Evolutionary conservation across 2,329 filamentous ascomycete genomes (phyloP), one percentile per base, ranked within the genome.

Genomic region (Fusarium sulawesiense): DNA sequence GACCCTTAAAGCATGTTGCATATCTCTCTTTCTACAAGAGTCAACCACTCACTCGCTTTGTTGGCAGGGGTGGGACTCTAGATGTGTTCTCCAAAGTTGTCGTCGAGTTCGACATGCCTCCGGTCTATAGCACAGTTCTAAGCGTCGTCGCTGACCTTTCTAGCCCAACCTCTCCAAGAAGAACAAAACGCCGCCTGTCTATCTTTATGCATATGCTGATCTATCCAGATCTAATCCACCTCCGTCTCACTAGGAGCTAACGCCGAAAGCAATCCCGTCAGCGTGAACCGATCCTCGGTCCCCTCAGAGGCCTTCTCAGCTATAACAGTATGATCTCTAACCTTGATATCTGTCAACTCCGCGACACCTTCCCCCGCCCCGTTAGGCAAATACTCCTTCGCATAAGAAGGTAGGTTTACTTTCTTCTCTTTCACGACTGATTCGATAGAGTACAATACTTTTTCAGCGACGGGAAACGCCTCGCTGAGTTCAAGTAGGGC

Each of bases 281-380:
- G 14, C 2, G 54, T 45, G 4, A 68, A 44, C 6, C 46, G 45
- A 37, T 50, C 49, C 6, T 55, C 42, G 18, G n/a, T 34, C 6
- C 14, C 37, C 9, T 45, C 32, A 6, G 21, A 23, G 16, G 55
- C 32, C 27, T 61, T 47, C 21, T 65, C 55, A 25, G 60, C 65
- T 21, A 18, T 40, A 16, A 68, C 66, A 10, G 60, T 61, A 29
- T 68, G 66, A n/a, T 69, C 65, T 7, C 65, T 60, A 6, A 68
- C 47, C 32, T 55, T 69, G 14, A 68, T 51, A 11, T 32, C 46
- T 14, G n/a, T 56, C 23, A 56, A 46, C 18, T 69, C 65, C 7
- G 27, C 18, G 12, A 27, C 45, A 8, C 58, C 64, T 6, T 51
- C 59, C 6, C 30, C 48, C 10, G 11, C 25, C 6, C 45, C 29